Percentiles rank a stretch among this genome's conserved stretches.
phyloP scores from a whole-genome alignment of 1,284 basidiomycete species.

The Fomitopsis palustris region DNA sequence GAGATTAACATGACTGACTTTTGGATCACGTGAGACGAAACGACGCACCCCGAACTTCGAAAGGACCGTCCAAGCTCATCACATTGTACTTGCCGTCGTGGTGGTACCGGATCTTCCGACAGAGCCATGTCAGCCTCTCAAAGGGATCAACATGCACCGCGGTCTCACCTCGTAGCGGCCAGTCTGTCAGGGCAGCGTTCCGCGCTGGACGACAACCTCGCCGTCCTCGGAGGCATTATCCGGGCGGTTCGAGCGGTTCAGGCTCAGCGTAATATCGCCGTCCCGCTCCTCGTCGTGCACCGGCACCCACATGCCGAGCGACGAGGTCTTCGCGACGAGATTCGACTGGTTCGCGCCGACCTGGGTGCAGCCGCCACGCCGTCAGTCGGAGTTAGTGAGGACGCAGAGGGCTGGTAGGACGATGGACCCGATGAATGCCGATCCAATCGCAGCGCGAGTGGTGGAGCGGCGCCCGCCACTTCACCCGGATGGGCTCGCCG shows the following conservation, averaged over 20 bases:
- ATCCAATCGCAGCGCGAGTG: slow-evolving; percentile 98
- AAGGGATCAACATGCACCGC: background rate
- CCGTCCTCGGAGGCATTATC: slow-evolving; percentile 53
- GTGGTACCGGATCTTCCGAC: slow-evolving; percentile 70
- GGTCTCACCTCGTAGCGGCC: slow-evolving; percentile 81
- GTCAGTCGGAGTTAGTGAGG: background rate
- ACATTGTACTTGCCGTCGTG: slow-evolving; percentile 97
- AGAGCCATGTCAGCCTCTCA: background rate
- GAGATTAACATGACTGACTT: background rate
- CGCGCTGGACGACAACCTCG: slow-evolving; percentile 71
- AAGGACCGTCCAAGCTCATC: slow-evolving; percentile 76
- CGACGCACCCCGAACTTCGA: slow-evolving; percentile 83
- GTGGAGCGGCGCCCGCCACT: slow-evolving; percentile 83
- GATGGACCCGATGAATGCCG: slow-evolving; percentile 78
- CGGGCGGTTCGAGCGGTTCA: slow-evolving; percentile 34
- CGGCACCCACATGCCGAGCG: slow-evolving; percentile 90
- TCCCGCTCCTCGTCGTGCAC: slow-evolving; percentile 93
- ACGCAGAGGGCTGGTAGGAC: background rate
- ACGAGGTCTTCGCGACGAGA: slow-evolving; percentile 83
- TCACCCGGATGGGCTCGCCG: slow-evolving; percentile 84
- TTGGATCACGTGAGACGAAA: background rate
- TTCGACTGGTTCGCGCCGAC: slow-evolving; percentile 83
- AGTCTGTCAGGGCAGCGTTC: slow-evolving; percentile 81
- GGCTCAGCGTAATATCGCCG: slow-evolving; percentile 72
- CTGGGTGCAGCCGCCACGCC: too few species aligned